Evolutionary conservation across 768 basidiomycete genomes (phyloP), one percentile per base, ranked within the genome.

Genomic region (Goffeauzyma gilvescens): DNA sequence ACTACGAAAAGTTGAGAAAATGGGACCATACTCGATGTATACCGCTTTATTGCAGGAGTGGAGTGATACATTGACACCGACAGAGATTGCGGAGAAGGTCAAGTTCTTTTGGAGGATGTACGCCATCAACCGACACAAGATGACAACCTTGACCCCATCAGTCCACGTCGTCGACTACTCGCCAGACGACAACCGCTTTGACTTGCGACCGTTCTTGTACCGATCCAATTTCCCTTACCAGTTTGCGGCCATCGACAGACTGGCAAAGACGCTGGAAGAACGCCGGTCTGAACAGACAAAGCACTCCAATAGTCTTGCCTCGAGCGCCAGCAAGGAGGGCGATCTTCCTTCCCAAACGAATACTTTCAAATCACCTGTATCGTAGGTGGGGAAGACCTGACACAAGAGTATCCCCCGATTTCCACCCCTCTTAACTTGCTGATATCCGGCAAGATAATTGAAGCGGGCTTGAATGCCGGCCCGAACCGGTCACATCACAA

Each of bases 81-180:
- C 66, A 5, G 78, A 93, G 87, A 86, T 96, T 44, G 93, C 89
- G 13, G 79, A 83, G 53, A 96, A 95, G 68, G 93, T 98, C 55
- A 96, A 98, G 62, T 66, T 76, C 28, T 98, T 98, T 69, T 96
- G 84, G 69, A 90, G 87, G 53, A 86, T 93, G 61, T 77, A 98
- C 53, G 93, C 93, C 0, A 71, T 89, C 41, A 98, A 98, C 62
- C 68, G 89, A 34, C 93, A 96, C 68, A 98, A 98, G 74, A 96
- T 98, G 90, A 64, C 62, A 1, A 62, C 60, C 2, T 27, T 62
- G 9, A 57, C 55, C 8, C 53, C 55, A 23, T 54, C 51, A 8
- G 52, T 59, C 22, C 55, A 56, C 32, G 55, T 58, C 58, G 60
- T 55, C 22, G 46, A 54, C 27, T 95, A 95, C 65, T 85, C 83